phyloP scores from a whole-genome alignment of 192 early-diverging fungal genomes.

The Linderina pennispora region DNA sequence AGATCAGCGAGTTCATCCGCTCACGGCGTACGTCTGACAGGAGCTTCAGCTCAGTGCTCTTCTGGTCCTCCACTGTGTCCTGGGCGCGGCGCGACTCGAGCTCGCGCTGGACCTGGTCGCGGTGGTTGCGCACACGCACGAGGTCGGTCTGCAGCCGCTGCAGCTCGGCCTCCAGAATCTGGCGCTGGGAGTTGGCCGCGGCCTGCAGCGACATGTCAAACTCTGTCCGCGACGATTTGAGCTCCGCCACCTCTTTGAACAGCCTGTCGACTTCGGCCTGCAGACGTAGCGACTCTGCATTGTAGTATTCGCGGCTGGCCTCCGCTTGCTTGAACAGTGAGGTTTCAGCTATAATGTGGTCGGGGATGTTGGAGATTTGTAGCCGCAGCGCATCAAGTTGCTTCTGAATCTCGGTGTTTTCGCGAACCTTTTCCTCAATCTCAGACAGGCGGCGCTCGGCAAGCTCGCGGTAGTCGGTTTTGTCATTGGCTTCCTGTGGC shows the following conservation, averaged over 20 bases:
- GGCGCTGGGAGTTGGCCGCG: slow-evolving; percentile 34
- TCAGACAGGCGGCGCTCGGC: slow-evolving; percentile 46
- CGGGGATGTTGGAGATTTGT: slow-evolving; percentile 44
- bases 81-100: slow-evolving; percentile 41
- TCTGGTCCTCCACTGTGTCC: slow-evolving; percentile 37
- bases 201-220: slow-evolving; percentile 34
- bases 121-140: slow-evolving; percentile 47
- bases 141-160: slow-evolving; percentile 50
- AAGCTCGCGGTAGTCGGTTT: slow-evolving; percentile 38
- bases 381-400: slow-evolving; percentile 47
- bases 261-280: slow-evolving; percentile 38
- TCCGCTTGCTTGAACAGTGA: slow-evolving; percentile 46
- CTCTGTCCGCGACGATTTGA: slow-evolving; percentile 26
- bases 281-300: slow-evolving; percentile 36
- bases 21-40: slow-evolving; percentile 49
- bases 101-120: slow-evolving; percentile 48
- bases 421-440: slow-evolving; percentile 45
- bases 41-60: slow-evolving; percentile 45
- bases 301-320: slow-evolving; percentile 45
- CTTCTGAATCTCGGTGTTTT: slow-evolving; percentile 39
- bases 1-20: slow-evolving; percentile 51
- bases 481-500: slow-evolving; percentile 28
- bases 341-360: slow-evolving; percentile 48
- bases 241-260: slow-evolving; percentile 39
- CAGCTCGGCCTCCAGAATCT: slow-evolving; percentile 48